These are phyloP conservation scores for Leptomonas seymouri DNA, from an alignment of 208 protist genomes.

Conservation along the genomic window DNA sequence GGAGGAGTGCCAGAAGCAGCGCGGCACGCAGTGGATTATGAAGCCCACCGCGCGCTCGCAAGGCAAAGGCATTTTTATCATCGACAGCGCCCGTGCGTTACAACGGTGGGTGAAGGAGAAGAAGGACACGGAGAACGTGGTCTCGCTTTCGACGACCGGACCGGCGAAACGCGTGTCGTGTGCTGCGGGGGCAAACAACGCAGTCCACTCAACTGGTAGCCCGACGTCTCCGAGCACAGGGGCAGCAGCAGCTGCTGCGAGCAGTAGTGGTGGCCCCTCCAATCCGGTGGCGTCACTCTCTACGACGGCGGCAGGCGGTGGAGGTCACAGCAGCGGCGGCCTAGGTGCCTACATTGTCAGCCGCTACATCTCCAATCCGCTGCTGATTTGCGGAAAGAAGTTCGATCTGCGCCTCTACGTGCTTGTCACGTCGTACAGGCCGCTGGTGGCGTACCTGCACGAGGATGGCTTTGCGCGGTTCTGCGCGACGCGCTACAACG, in stretches of 20 bases:
- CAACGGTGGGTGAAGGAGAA: constrained; percentile 78
- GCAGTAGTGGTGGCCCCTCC: background rate
- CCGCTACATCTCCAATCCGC: constrained; percentile 95
- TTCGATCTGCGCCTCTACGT: constrained; percentile 98
- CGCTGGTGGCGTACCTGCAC: constrained; percentile 93
- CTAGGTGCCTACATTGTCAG: constrained; percentile 90
- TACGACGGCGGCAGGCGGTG: background rate
- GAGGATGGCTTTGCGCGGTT: constrained; percentile 94
- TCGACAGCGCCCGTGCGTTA: constrained; percentile 92
- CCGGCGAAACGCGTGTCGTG: constrained; percentile 14
- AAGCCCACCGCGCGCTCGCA: constrained; percentile 94
- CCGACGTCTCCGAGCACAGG: constrained; percentile 1
- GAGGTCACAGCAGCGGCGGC: background rate
- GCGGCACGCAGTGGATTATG: constrained; percentile 94
- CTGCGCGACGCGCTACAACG: constrained; percentile 91
- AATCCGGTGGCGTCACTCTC: background rate
- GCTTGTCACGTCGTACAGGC: constrained; percentile 94
- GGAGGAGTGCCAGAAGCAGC: constrained; percentile 92
- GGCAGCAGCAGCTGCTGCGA: background rate
- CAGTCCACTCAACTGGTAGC: background rate
- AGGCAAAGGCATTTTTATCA: constrained; percentile 97
- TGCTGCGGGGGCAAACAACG: constrained; percentile 11
- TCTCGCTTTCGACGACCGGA: constrained; percentile 18
- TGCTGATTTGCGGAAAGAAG: constrained; percentile 96
- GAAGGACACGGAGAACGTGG: constrained; percentile 52